Evolutionary conservation across 2,329 filamentous ascomycete genomes (phyloP).

Genomic region (Clathrospora elynae): DNA sequence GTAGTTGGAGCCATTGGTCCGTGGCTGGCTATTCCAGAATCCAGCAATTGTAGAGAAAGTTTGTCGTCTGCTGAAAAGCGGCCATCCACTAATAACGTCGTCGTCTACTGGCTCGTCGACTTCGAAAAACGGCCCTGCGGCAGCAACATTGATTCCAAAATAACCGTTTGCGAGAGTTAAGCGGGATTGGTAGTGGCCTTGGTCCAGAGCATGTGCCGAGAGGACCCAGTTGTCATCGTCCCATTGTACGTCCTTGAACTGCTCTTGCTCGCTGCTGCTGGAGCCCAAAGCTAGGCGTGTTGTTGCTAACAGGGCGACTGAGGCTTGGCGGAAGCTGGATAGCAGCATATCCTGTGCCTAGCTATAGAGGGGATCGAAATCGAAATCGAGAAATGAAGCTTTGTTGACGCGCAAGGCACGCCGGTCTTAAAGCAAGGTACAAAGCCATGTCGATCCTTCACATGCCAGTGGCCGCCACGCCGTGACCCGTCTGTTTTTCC

Average conservation of each 20-base stretch:
- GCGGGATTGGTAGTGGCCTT: slow-evolving; percentile 65
- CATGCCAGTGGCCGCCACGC: slow-evolving; percentile 1
- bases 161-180: slow-evolving; percentile 63
- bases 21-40: slow-evolving; percentile 67
- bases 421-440: slow-evolving; percentile 15
- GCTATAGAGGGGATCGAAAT: slow-evolving; percentile 8
- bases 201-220: slow-evolving; percentile 59
- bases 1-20: slow-evolving; percentile 66
- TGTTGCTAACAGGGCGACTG: slow-evolving; percentile 20
- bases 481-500: slow-evolving; percentile 9
- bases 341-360: slow-evolving; percentile 6
- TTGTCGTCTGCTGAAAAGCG: slow-evolving; percentile 66
- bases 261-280: slow-evolving; percentile 28
- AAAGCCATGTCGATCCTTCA: slow-evolving; percentile 12
- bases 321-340: slow-evolving; percentile 7
- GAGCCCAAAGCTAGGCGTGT: slow-evolving; percentile 12
- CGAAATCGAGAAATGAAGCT: not conserved
- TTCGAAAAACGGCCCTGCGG: slow-evolving; percentile 67
- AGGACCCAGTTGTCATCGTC: slow-evolving; percentile 64
- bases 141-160: slow-evolving; percentile 66
- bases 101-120: slow-evolving; percentile 57
- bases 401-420: slow-evolving; percentile 3
- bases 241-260: slow-evolving; percentile 58
- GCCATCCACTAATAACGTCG: slow-evolving; percentile 68
- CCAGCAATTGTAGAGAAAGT: slow-evolving; percentile 71